These are phyloP conservation scores for Mycena alexandri DNA, from an alignment of 768 basidiomycete species.

Conservation along the genomic window DNA sequence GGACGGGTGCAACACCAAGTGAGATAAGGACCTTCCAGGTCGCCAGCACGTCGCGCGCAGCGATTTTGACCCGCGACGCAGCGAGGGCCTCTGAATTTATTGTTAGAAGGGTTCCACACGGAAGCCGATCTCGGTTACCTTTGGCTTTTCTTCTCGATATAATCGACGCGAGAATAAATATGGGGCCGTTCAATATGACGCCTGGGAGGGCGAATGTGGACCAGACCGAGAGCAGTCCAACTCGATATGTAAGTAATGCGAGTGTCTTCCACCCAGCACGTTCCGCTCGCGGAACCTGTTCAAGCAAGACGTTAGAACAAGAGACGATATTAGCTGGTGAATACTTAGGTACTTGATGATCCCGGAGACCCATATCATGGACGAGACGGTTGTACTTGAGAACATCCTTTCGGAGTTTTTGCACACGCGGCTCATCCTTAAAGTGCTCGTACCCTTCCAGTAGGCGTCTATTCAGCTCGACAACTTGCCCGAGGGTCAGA, in stretches of 20 bases:
- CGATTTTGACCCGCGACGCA: constrained; percentile 94
- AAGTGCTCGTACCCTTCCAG: constrained; percentile 94
- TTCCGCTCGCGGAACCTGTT: constrained; percentile 88
- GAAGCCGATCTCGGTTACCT: constrained; percentile 57
- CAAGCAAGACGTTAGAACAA: constrained; percentile 17
- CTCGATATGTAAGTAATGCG: constrained; percentile 85
- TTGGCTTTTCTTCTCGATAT: constrained; percentile 92
- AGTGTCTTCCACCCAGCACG: constrained; percentile 90
- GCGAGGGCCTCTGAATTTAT: constrained; percentile 86
- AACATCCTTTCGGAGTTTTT: constrained; percentile 83
- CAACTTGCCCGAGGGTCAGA: constrained; percentile 93
- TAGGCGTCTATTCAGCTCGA: constrained; percentile 93
- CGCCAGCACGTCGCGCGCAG: constrained; percentile 95
- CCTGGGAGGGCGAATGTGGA: constrained; percentile 89
- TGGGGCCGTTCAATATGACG: constrained; percentile 90
- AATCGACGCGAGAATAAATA: constrained; percentile 90
- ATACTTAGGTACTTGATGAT: constrained; percentile 78
- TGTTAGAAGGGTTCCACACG: neutral
- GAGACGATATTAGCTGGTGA: neutral
- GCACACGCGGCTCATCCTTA: constrained; percentile 91
- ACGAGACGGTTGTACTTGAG: constrained; percentile 91
- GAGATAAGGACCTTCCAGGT: constrained; percentile 98
- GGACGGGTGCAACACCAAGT: constrained; percentile 87
- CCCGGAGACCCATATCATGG: constrained; percentile 90
- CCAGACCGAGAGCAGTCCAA: constrained; percentile 85